Percentiles rank a stretch among this genome's conserved stretches.
Conservation (phyloP, 306 rosid species). For the Prunus davidiana region DNA sequence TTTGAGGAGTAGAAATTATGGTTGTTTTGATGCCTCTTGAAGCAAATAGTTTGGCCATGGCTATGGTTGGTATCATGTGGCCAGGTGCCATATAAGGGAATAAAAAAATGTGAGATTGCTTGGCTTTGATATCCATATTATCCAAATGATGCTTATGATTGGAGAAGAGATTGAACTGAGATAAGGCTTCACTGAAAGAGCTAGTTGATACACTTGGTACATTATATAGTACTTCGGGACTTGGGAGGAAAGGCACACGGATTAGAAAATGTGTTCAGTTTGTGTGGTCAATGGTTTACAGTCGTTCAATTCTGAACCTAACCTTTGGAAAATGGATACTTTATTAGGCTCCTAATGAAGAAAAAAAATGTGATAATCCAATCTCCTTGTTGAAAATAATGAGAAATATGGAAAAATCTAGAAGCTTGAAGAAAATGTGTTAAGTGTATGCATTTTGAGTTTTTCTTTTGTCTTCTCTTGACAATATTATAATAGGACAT, state of each 20-base stretch:
- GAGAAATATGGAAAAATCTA: too few relatives aligned
- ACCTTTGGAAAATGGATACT: too few relatives aligned
- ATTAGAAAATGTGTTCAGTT: too few relatives aligned
- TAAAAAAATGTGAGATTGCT: constrained; percentile 10
- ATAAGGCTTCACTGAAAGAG: not conserved
- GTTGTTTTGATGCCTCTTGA: constrained; percentile 10
- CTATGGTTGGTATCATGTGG: constrained; percentile 2
- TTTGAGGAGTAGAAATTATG: not conserved
- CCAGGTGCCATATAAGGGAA: not conserved
- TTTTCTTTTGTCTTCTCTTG: too few relatives aligned
- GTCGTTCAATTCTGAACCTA: too few relatives aligned
- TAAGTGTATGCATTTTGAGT: too few relatives aligned
- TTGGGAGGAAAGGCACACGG: not conserved
- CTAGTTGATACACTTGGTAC: not conserved
- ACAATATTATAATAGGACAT: too few relatives aligned
- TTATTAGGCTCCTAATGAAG: too few relatives aligned
- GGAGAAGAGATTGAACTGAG: not conserved
- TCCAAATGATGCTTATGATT: not conserved
- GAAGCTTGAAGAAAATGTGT: too few relatives aligned
- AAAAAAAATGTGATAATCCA: too few relatives aligned
- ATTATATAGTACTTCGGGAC: not conserved
- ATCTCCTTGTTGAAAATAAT: too few relatives aligned
- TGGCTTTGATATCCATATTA: not conserved
- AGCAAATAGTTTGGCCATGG: constrained; percentile 6
- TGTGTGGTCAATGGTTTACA: too few relatives aligned